Conservation (phyloP, 192 early-diverging fungal genomes). For the Backusella tarrabulga region DNA sequence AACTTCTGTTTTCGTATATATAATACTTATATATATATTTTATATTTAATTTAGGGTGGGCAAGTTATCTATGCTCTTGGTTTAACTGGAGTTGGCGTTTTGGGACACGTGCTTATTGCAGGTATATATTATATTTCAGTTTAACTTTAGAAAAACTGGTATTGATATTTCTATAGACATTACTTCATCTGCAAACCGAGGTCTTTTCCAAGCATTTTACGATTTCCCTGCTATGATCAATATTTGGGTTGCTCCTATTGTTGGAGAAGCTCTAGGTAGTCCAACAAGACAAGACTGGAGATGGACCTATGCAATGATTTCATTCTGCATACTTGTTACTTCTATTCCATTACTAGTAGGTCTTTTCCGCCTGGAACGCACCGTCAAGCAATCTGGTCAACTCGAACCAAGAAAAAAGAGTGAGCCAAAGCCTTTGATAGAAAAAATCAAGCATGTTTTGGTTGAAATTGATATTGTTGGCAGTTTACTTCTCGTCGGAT, state of each 20-base stretch:
- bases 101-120: slow-evolving; percentile 19
- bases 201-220: slow-evolving; percentile 19
- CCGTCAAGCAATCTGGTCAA: neutral
- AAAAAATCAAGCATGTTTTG: neutral
- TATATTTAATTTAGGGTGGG: slow-evolving; percentile 1
- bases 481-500: slow-evolving; percentile 15
- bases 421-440: slow-evolving; percentile 2
- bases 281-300: slow-evolving; percentile 13
- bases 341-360: slow-evolving; percentile 13
- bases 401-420: neutral
- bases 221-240: slow-evolving; percentile 21
- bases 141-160: neutral
- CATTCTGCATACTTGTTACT: slow-evolving; percentile 10
- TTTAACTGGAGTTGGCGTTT: slow-evolving; percentile 9
- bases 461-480: slow-evolving; percentile 13
- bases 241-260: slow-evolving; percentile 21
- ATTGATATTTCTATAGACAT: slow-evolving; percentile 4
- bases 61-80: slow-evolving; percentile 30
- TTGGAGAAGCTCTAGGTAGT: slow-evolving; percentile 17
- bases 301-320: slow-evolving; percentile 26
- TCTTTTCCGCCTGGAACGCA: slow-evolving; percentile 1
- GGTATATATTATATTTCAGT: neutral
- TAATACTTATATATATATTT: neutral
- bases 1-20: neutral
- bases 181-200: slow-evolving; percentile 19